Conservation (phyloP, 169 alveolate genomes). For the Plasmodium relictum region DNA sequence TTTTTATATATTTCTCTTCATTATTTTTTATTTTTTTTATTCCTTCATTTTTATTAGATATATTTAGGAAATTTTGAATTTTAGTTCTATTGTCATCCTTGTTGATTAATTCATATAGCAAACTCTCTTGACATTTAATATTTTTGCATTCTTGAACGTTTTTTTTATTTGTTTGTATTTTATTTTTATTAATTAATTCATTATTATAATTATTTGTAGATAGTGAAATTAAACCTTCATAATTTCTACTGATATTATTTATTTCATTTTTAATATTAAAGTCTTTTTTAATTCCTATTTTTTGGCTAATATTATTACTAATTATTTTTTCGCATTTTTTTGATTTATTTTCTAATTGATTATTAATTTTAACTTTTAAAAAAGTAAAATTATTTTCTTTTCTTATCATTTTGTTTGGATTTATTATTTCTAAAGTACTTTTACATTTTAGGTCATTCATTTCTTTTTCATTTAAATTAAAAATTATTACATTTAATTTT, state of each 20-base stretch:
- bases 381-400: neutral
- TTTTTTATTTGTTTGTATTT: neutral
- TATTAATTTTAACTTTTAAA: neutral
- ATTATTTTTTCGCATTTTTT: neutral
- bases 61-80: constrained; percentile 21
- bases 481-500: too few relatives aligned
- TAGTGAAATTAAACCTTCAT: constrained; percentile 44
- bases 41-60: neutral
- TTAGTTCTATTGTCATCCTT: constrained; percentile 21
- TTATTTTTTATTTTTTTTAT: neutral
- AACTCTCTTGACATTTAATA: constrained; percentile 24
- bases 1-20: neutral
- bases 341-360: neutral
- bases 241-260: constrained; percentile 26
- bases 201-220: constrained; percentile 18
- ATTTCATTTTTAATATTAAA: neutral
- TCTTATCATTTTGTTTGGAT: too few relatives aligned
- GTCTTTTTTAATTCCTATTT: neutral
- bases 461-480: too few relatives aligned
- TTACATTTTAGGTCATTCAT: too few relatives aligned
- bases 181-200: neutral
- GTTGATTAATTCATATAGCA: constrained; percentile 40
- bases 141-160: neutral
- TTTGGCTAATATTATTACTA: neutral
- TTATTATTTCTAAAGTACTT: too few relatives aligned